Base-by-base conservation (phyloP, 2,329 filamentous ascomycete genomes). In the Akanthomyces muscarius region DNA sequence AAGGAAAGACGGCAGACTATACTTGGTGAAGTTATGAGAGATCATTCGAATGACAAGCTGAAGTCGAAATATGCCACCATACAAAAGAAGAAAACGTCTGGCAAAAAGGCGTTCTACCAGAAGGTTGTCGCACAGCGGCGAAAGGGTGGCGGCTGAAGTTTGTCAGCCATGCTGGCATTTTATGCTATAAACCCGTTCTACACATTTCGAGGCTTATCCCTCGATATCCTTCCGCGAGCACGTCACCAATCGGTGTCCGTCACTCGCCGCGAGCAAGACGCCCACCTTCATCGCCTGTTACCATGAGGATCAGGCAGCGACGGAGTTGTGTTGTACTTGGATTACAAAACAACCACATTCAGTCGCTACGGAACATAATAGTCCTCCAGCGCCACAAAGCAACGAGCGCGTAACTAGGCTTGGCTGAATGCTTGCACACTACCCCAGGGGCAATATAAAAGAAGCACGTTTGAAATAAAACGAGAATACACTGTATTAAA, bases 41-140 rank as follows among this genome's bases (percentile, higher is more conserved):
- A 64, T 6, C 67, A 75, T 55, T 68, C 76, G 36, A 85, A 87
- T 28, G 79, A 83, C 64, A 89, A 90, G 69, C 95, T 97, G 79
- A 92, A 90, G 81, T 84, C 82, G 71, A 97, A 96, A 76, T 98
- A 97, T 76, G 83, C 85, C 63, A 88, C 94, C 63, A 91, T 98
- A 56, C 92, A 97, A 73, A 82, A 82, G 57, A 83, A 83, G 65
- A 98, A 96, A 77, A 86, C 84, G 28, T 96, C 91, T 69, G 95
- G 95, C 59, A 96, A 92, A 80, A 97, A 94, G 77, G 87, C 85
- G 0, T 89, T 91, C 70, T 98, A 97, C 81, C 94, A 94, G 73
- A 89, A 88, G 62, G 75, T 97, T 68, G 86, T 90, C 72, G 73
- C 77, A 25, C 69, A 73, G 51, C 69, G 75, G 55, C 73, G 74